Base-by-base conservation (phyloP, 1,139 yeast species). In the Hansenula sp. region DNA sequence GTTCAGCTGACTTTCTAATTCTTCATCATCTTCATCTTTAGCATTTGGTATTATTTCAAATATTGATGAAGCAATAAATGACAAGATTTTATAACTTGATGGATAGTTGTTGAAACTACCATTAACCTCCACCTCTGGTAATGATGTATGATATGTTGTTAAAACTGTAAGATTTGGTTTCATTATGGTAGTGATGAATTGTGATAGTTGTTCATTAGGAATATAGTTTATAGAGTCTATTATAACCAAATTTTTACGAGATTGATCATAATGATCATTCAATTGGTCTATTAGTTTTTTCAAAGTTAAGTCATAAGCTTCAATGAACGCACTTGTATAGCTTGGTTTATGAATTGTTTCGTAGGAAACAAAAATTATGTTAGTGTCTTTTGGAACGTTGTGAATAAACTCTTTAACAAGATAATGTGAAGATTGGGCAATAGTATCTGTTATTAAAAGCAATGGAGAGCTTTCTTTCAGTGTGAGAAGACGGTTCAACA, bases 391-490 rank as follows among this genome's bases (percentile, higher is more conserved):
- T 19, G 65, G 54, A 8, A 66, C 51, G 47, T 75, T 70, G 47
- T 71, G 64, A 1, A 76, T 62, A 46, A 88, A 70, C 58, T 88
- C 96, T 21, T 68, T 62, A 1, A 85, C 57, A 15, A 91, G 62
- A 46, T 68, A 59, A 36, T 67, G 57, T 0, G 90, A 76, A 0
- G 93, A 77, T 61, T 91, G 97, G 0, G 77, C 70, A 16, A 89
- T 63, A 0, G 87, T 73, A 60, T 91, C 98, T 12, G 78, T 62
- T 3, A 84, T 68, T 6, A 91, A 68, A 13, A 88, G 65, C 47
- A 91, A 77, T 0, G 96, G 94, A 0, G 94, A 76, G 17, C 67
- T 67, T 55, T 91, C 97, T 51, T 82, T 84, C 40, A 87, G 67
- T 3, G 81, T 67, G 11, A 91, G 65, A 9, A 88, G 66, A 47